Evolutionary conservation across 495 filamentous ascomycete genomes (phyloP), one percentile per base, ranked within the genome.

Genomic region (Achaetomiella virescens): DNA sequence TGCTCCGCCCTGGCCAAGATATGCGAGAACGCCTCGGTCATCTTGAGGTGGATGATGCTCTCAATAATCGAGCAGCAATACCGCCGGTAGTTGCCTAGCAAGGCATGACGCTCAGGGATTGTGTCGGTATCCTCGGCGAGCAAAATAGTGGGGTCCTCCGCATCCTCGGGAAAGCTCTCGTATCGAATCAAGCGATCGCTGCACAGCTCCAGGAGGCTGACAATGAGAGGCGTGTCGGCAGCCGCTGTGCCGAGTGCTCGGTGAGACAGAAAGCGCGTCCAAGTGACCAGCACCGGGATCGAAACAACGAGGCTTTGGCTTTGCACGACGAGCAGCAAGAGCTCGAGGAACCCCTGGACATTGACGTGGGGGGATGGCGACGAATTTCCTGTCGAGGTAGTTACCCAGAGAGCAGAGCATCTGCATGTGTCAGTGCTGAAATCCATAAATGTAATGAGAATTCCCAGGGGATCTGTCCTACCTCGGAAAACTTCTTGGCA

Each of bases 41-140:
- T 84, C 56, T 86, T 81, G 55, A 86, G 83, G 43, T 86, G 77
- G 17, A 91, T 88, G 47, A 97, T 88, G 27, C 76, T 78, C 69
- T 97, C 91, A 45, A 97, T 87, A 6, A 96, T 82, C 31, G 85
- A 83, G 11, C 82, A 81, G 66, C 91, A 93, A 61, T 95, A 97
- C 44, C 95, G 82, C 21, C 91, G 78, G 66, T 97, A 99, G 62
- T 97, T 97, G 1, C 93, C 92, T n/a, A 97, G 79, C 67, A 99
- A 99, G 12, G 91, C 89, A 72, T 99, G 93, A 22, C 88, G 79
- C 68, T 99, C 95, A 1, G 95, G 95, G 29, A 91, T 77, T 0
- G 93, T 97, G 68, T 97, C 95, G 31, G 96, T 89, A 66, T 99
- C 93, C 57, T 96, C 90, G 48, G 88, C 72, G 7, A 99, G 78